phyloP scores from a whole-genome alignment of 192 early-diverging fungal genomes.

The Pilobolus umbonatus region DNA sequence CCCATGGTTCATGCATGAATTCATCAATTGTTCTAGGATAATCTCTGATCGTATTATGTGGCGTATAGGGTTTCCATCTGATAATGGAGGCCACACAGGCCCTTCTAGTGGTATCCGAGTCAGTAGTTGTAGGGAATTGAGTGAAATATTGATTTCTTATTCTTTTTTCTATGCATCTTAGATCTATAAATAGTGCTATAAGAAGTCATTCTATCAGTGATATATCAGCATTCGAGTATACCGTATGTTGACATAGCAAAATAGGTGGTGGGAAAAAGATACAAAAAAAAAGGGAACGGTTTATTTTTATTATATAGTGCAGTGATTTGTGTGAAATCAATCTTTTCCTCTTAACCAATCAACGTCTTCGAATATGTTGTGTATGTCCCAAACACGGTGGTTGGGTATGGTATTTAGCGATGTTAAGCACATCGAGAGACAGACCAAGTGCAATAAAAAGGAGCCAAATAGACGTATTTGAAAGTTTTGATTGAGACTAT shows the following conservation, averaged over 20 bases:
- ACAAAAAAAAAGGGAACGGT: neutral
- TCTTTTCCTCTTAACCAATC: no score
- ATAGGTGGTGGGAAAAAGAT: neutral
- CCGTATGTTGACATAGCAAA: slow-evolving; percentile 7
- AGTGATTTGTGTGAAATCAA: no score
- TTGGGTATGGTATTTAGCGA: no score
- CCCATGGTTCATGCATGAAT: slow-evolving; percentile 18
- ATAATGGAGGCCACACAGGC: slow-evolving; percentile 19
- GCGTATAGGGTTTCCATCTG: slow-evolving; percentile 6
- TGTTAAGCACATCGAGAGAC: no score
- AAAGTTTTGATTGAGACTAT: no score
- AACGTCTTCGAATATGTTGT: no score
- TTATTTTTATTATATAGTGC: no score
- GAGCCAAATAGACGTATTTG: no score
- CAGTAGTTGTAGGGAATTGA: neutral
- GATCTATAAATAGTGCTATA: neutral
- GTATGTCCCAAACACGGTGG: no score
- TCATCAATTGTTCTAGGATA: slow-evolving; percentile 8
- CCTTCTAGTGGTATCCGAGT: neutral
- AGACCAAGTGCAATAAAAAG: no score
- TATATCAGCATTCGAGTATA: neutral
- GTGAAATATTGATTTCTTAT: neutral
- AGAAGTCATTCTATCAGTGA: neutral
- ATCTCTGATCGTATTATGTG: neutral
- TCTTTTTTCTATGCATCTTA: neutral